Evolutionary conservation across 306 rosid species (phyloP), one percentile per base, ranked within the genome.

Genomic region (Crotalaria pallida): DNA sequence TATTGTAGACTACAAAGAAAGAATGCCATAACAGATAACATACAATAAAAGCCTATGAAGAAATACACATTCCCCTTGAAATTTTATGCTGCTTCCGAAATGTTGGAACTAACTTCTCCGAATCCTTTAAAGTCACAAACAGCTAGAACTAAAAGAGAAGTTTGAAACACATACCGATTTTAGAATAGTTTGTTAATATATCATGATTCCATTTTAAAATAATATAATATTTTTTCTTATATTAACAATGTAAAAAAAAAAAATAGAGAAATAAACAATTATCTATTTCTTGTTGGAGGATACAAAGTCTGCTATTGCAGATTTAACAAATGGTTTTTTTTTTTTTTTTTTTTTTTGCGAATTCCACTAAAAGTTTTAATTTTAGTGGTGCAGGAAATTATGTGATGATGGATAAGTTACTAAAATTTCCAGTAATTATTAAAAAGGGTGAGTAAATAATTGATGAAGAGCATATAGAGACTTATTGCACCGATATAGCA

Each of bases 271-370:
- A 59, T 7, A 31, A 66, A 59, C 71, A 77, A 64, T 48, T 84
- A 88, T 97, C 95, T 94, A 97, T 80, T 88, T 94, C 89, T 90
- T 95, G 83, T 89, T 95, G 74, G 96, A 83, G 74, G 83, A 79
- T 27, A 95, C 99, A 83, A 89, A 95, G 19, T 87, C 85, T 0
- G 85, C 84, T 81, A 95, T 86, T 65, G 89, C 76, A 62, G 97
- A 77, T 83, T 86, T 89, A 1, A 65, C 83, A 79, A 95, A 95
- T 73, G 38, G n/a, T n/a, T n/a, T n/a, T n/a, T n/a, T n/a, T n/a
- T n/a, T n/a, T n/a, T n/a, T n/a, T n/a, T n/a, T n/a, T n/a, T n/a
- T n/a, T n/a, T n/a, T n/a, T n/a, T n/a, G n/a, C n/a, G n/a, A n/a
- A n/a, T n/a, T n/a, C n/a, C n/a, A n/a, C n/a, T n/a, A n/a, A n/a